Base-by-base conservation (phyloP, 2,329 filamentous ascomycete species). In the Neofusicoccum cordaticola region DNA sequence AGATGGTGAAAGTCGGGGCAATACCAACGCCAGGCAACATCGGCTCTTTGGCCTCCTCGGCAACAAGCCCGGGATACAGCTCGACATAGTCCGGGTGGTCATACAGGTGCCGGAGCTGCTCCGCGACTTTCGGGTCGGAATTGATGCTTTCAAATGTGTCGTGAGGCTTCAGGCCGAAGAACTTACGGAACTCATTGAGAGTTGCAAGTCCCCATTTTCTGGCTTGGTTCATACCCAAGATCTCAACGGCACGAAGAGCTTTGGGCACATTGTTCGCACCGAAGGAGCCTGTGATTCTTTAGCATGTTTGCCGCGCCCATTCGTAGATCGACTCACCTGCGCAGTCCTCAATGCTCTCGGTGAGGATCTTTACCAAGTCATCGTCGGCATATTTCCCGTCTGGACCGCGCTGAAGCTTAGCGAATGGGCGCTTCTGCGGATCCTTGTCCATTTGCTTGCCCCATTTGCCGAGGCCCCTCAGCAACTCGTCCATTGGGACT, bases 81-180 rank as follows among this genome's bases (percentile, higher is more conserved):
- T 94, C 91, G 52, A 94, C 90, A 68, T 86, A 87, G 71, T 93
- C 91, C 0, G 90, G 90, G 72, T 93, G 89, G 65, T 90, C 88
- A 73, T 93, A 92, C 22, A 79, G 69, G 34, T 72, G 69, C 50
- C 71, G 68, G 4, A 94, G 81, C 9, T 85, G 80, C 52, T 88
- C 82, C 2, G 89, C 85, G 22, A 93, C 84, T 34, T 85, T 83
- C 0, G 88, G 88, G 69, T 95, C 89, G 0, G 88, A 87, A 76
- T 93, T 95, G 80, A 94, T 92, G 58, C 92, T 90, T 76, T 93
- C 90, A 65, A 95, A 96, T 0, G 82, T 90, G 35, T 89, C 86
- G 72, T 95, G 88, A 0, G 86, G 84, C 77, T 90, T 90, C n/a
- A 96, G 79, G 1, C 88, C 88, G 68, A 93, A 92, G 77, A 92